A percentile compares a stretch with the other conserved stretches of the same genome.
phyloP scores from a whole-genome alignment of 257 asterid species.

The Sherardia arvensis region DNA sequence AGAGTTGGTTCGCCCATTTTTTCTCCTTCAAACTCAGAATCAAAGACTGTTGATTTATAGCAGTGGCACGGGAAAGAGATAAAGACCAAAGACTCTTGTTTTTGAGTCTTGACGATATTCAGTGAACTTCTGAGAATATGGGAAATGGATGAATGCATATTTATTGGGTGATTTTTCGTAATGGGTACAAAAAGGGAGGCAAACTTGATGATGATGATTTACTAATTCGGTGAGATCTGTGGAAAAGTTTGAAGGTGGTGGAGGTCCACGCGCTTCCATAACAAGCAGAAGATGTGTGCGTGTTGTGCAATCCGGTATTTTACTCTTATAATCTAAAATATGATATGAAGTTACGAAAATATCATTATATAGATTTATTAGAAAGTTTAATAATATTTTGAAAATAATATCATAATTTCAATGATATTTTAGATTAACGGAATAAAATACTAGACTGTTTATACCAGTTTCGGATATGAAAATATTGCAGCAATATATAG shows the following conservation, averaged over 20 bases:
- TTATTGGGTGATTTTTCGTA: neutral
- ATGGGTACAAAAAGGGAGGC: neutral
- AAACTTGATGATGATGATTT: neutral
- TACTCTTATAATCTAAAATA: too few relatives aligned
- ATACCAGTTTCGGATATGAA: too few relatives aligned
- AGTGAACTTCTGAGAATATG: neutral
- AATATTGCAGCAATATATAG: neutral
- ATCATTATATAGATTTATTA: too few relatives aligned
- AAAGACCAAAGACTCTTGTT: neutral
- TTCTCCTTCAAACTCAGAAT: neutral
- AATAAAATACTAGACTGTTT: too few relatives aligned
- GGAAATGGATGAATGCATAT: neutral
- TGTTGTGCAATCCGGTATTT: too few relatives aligned
- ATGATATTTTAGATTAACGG: too few relatives aligned
- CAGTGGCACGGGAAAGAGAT: neutral
- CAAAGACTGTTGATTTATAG: neutral
- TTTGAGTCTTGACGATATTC: neutral
- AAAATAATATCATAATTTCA: too few relatives aligned
- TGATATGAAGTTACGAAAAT: too few relatives aligned
- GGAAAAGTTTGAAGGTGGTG: neutral
- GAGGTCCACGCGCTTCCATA: constrained; percentile 11
- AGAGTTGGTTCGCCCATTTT: constrained; percentile 20
- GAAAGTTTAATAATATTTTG: too few relatives aligned
- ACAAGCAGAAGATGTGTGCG: neutral
- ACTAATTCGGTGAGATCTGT: neutral